phyloP scores from a whole-genome alignment of 2,329 filamentous ascomycete genomes.

The Malbranchea cinnamomea region DNA sequence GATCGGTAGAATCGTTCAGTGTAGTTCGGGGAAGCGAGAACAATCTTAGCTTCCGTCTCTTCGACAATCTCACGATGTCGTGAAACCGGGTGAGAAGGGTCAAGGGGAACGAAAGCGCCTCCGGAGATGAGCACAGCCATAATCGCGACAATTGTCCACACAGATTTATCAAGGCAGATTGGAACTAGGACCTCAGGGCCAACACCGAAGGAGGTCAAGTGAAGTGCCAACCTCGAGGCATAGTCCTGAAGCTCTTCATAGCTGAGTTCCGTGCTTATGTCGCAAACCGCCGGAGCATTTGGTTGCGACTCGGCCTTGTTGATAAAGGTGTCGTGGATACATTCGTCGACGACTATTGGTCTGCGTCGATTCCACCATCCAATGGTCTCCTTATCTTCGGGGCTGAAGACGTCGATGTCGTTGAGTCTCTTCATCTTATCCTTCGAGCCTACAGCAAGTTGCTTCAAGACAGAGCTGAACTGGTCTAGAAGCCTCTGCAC shows the following conservation, averaged over 20 bases:
- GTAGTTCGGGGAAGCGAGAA: slow-evolving; percentile 8
- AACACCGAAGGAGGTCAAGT: slow-evolving; percentile 6
- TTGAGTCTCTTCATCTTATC: slow-evolving; percentile 13
- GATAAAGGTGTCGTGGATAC: slow-evolving; percentile 13
- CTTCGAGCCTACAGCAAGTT: slow-evolving; percentile 17
- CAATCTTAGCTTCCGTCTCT: slow-evolving; percentile 7
- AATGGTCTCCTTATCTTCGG: slow-evolving; percentile 20
- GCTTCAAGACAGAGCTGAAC: slow-evolving; percentile 26
- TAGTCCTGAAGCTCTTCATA: slow-evolving; percentile 10
- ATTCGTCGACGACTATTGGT: slow-evolving; percentile 6
- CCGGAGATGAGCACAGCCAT: slow-evolving; percentile 61
- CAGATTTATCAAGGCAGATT: slow-evolving; percentile 33
- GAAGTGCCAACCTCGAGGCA: slow-evolving; percentile 10
- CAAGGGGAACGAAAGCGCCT: slow-evolving; percentile 61
- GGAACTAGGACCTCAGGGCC: slow-evolving; percentile 9
- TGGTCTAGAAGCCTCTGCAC: slow-evolving; percentile 42
- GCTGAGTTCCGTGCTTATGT: slow-evolving; percentile 11
- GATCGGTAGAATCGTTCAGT: no score
- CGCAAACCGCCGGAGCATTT: slow-evolving; percentile 11
- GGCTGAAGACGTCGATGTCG: slow-evolving; percentile 19
- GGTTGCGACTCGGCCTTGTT: slow-evolving; percentile 8
- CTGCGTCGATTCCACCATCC: slow-evolving; percentile 17
- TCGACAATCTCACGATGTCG: slow-evolving; percentile 8
- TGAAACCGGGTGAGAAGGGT: slow-evolving; percentile 36
- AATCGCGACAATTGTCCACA: slow-evolving; percentile 61